phyloP scores from a whole-genome alignment of 2,329 filamentous ascomycete genomes.

The Aspergillus chevalieri region DNA sequence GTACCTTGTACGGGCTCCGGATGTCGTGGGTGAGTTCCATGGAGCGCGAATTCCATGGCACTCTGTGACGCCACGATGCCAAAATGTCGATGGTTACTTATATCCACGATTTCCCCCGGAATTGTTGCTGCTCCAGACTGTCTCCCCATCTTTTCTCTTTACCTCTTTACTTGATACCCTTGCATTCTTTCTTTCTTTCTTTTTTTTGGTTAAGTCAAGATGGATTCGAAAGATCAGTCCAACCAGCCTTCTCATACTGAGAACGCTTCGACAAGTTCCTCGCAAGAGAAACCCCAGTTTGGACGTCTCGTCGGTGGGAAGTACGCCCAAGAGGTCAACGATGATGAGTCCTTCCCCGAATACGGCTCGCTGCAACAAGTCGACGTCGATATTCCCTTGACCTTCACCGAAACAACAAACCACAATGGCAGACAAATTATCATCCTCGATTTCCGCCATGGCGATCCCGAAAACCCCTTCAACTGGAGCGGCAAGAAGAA shows the following conservation, averaged over 20 bases:
- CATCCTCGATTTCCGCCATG: slow-evolving; percentile 42
- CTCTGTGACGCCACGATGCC: neutral
- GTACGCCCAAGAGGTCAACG: slow-evolving; percentile 15
- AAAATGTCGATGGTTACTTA: neutral
- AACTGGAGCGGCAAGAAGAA: slow-evolving; percentile 45
- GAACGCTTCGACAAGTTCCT: slow-evolving; percentile 9
- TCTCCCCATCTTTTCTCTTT: neutral
- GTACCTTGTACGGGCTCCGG: neutral
- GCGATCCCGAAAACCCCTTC: slow-evolving; percentile 48
- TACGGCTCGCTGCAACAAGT: slow-evolving; percentile 29
- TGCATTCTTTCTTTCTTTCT: neutral
- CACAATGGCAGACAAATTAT: slow-evolving; percentile 43
- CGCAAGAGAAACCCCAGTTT: slow-evolving; percentile 6
- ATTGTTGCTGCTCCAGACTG: neutral
- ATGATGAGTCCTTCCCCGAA: slow-evolving; percentile 14
- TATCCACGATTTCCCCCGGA: neutral
- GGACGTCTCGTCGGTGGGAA: slow-evolving; percentile 24
- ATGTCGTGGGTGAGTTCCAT: neutral
- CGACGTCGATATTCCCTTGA: slow-evolving; percentile 46
- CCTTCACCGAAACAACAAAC: slow-evolving; percentile 37
- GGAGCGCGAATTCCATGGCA: neutral
- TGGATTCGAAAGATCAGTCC: slow-evolving; percentile 18
- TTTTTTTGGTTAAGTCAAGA: slow-evolving; percentile 3
- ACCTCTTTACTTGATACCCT: neutral
- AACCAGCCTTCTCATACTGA: slow-evolving; percentile 20